phyloP scores from a whole-genome alignment of 257 asterid genomes.

The Fraxinus americana region DNA sequence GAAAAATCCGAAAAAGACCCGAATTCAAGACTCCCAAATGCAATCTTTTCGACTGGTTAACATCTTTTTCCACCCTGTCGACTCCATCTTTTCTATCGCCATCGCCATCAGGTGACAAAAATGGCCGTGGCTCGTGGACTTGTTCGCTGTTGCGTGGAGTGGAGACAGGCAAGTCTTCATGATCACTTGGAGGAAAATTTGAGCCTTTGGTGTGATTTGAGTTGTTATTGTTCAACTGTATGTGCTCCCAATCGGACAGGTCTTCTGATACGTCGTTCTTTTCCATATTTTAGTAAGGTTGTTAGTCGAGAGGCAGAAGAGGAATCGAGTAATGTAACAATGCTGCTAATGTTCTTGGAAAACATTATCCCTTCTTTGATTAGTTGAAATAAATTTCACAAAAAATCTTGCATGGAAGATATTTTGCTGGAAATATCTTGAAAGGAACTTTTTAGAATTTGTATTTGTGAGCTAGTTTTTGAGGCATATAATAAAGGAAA shows the following conservation, averaged over 20 bases:
- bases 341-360: background rate
- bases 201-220: constrained; percentile 27
- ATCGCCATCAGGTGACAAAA: constrained; percentile 1
- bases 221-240: constrained; percentile 20
- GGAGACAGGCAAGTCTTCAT: constrained; percentile 44
- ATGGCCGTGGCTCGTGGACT: constrained; percentile 13
- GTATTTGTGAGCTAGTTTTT: constrained; percentile 26
- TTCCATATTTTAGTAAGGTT: constrained; percentile 42
- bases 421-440: constrained; percentile 33
- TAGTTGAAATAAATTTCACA: constrained; percentile 24
- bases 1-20: constrained; percentile 20
- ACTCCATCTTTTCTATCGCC: constrained; percentile 18
- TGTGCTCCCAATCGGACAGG: constrained; percentile 57
- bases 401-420: constrained; percentile 21
- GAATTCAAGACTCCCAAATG: constrained; percentile 29
- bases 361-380: constrained; percentile 36
- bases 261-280: constrained; percentile 37
- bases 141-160: constrained; percentile 20
- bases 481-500: background rate
- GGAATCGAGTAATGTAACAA: background rate
- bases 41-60: constrained; percentile 30
- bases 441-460: constrained; percentile 9
- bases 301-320: background rate
- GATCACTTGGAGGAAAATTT: constrained; percentile 47
- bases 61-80: background rate